Base-by-base conservation (phyloP, 2,329 filamentous ascomycete genomes). In the Westerdykella ornata region DNA sequence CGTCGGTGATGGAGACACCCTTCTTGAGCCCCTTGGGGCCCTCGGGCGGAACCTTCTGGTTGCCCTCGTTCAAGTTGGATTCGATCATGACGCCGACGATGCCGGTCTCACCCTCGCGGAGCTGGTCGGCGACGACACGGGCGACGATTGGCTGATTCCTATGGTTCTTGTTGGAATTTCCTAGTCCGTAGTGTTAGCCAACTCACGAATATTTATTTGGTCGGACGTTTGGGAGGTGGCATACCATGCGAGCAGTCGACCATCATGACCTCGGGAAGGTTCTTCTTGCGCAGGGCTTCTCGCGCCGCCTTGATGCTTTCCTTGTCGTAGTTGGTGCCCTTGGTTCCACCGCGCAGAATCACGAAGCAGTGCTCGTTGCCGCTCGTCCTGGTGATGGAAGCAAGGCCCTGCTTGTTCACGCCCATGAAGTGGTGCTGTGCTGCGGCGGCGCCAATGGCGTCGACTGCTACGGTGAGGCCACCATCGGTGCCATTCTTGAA, bases 401-500 rank as follows among this genome's bases (percentile, higher is more conserved):
- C 92, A 47, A 96, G 75, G 46, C 92, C 92, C 63, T 95, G 89
- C 76, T 98, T 98, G 22, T 92, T 98, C 37, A 98, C 92, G 69
- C 89, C 90, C 76, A 98, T 85, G 76, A 98, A 98, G 74, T 96
- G 90, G 69, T 98, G 92, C 68, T 78, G 82, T n/a, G 84, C 76
- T 43, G 83, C 81, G 1, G 85, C 85, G 20, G 69, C 67, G 34
- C 90, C 92, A 64, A 97, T 96, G 26, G 92, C 92, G 65, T 98
- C 92, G 57, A 97, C 94, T 15, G 90, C 89, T 15, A 97, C 89
- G 19, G 80, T 81, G 42, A 98, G 73, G 56, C 84, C 88, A 32
- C 92, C 92, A 60, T 98, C 92, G 17, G 92, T 98, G 47, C 92
- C 92, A 70, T 98, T 98, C 81, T 98, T 98, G 84, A 96, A 98